phyloP scores from a whole-genome alignment of 2,329 filamentous ascomycete genomes.

The Fusarium coffeatum region DNA sequence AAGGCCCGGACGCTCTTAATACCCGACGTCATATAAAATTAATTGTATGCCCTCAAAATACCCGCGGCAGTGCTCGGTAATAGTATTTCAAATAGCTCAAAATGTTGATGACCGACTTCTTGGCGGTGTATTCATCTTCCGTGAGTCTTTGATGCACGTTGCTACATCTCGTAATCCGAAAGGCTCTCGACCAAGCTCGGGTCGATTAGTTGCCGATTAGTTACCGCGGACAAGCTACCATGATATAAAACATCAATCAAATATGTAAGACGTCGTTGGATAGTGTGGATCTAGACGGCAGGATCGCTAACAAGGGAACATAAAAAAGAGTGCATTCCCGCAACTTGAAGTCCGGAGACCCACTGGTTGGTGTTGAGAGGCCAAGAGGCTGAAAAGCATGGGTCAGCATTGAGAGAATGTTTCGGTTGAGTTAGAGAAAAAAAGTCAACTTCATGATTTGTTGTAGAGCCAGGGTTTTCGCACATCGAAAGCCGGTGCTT shows the following conservation, averaged over 20 bases:
- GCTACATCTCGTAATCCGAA: constrained; percentile 72
- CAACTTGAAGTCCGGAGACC: constrained; percentile 37
- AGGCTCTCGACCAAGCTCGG: constrained; percentile 72
- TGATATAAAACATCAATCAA: constrained; percentile 15
- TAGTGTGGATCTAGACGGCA: constrained; percentile 25
- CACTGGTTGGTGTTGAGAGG: constrained; percentile 5
- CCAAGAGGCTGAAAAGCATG: background rate
- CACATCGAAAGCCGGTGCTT: constrained; percentile 41
- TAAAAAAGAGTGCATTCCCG: constrained; percentile 17
- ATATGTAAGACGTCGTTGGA: constrained; percentile 21
- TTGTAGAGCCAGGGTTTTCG: constrained; percentile 23
- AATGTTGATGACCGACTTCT: constrained; percentile 3
- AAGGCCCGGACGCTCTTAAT: background rate
- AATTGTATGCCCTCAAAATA: constrained; percentile 65
- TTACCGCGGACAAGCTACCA: constrained; percentile 49
- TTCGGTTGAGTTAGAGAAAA: background rate
- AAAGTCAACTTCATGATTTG: constrained; percentile 4
- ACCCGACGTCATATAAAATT: constrained; percentile 69
- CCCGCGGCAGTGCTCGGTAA: constrained; percentile 43
- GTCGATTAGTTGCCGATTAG: constrained; percentile 66
- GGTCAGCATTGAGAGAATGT: background rate
- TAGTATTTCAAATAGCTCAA: constrained; percentile 15
- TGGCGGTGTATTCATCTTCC: constrained; percentile 47
- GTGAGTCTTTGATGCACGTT: constrained; percentile 68
- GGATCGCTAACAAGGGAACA: constrained; percentile 24